Percentiles rank a stretch among this genome's conserved stretches.
Conservation (phyloP, 2,329 filamentous ascomycete genomes). For the Colletotrichum graminicola region DNA sequence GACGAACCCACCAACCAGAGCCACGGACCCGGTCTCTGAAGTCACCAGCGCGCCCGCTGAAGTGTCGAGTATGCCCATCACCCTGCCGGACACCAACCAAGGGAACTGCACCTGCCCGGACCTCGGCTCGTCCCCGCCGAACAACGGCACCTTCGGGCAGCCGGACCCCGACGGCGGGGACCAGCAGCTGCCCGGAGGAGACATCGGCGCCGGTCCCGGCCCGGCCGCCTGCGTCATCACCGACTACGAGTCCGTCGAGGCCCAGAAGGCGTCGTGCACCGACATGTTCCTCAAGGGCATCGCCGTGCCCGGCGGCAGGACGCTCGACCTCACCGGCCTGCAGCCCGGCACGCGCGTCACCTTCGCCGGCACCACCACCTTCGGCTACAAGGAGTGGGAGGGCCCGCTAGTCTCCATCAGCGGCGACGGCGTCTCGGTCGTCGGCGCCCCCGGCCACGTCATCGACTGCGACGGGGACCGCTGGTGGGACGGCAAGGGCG, state of each 20-base stretch:
- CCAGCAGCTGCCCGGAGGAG: too few relatives aligned
- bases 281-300: slow-evolving; percentile 66
- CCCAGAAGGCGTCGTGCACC: slow-evolving; percentile 65
- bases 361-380: slow-evolving; percentile 75
- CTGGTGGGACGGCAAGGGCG: slow-evolving; percentile 74
- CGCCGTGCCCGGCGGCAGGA: slow-evolving; percentile 68
- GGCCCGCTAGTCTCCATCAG: slow-evolving; percentile 73
- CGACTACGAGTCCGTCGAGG: slow-evolving; percentile 59
- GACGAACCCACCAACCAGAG: too few relatives aligned
- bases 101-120: background rate
- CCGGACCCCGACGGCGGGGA: background rate
- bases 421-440: slow-evolving; percentile 67
- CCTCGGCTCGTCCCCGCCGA: background rate
- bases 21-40: too few relatives aligned
- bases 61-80: too few relatives aligned
- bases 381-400: slow-evolving; percentile 74
- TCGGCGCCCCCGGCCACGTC: slow-evolving; percentile 62
- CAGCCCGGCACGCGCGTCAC: slow-evolving; percentile 62
- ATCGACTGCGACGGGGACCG: slow-evolving; percentile 68
- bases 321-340: slow-evolving; percentile 69
- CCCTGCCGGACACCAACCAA: too few relatives aligned
- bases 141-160: background rate
- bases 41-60: too few relatives aligned
- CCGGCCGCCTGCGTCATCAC: slow-evolving; percentile 65
- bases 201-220: slow-evolving; percentile 42